Percentiles rank a stretch among this genome's conserved stretches.
phyloP scores from a whole-genome alignment of 352 stramenopile species.

The Globisporangium alternatum region DNA sequence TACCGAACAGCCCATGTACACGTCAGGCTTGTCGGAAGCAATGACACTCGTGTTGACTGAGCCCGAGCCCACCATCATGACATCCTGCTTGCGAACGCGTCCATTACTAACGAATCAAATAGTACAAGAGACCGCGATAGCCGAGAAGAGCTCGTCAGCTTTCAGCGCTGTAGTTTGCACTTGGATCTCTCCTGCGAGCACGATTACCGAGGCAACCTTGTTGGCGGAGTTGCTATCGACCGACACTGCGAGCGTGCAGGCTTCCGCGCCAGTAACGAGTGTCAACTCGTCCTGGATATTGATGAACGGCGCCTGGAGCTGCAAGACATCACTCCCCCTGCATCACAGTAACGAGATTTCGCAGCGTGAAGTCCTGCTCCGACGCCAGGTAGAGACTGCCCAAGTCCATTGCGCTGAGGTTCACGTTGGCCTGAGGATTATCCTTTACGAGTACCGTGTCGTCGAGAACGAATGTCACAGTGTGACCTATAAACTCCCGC shows the following conservation, averaged over 20 bases:
- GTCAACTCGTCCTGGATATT: not conserved
- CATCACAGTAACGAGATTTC: not conserved
- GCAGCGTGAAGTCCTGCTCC: not conserved
- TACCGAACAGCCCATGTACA: not conserved
- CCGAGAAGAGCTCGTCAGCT: not conserved
- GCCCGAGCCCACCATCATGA: not conserved
- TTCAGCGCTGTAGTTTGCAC: not conserved
- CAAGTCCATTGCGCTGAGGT: not conserved
- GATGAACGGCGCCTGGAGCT: not conserved
- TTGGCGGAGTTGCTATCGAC: not conserved
- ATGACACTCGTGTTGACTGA: not conserved
- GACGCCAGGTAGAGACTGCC: not conserved
- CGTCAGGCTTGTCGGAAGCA: not conserved
- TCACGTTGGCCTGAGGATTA: not conserved
- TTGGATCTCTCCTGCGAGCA: not conserved
- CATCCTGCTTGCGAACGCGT: not conserved
- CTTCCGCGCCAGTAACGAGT: not conserved
- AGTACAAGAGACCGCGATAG: not conserved
- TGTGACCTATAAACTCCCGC: not conserved
- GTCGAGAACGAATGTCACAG: not conserved
- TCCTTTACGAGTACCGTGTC: not conserved
- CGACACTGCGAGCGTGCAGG: not conserved
- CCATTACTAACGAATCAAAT: not conserved
- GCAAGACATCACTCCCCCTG: not conserved
- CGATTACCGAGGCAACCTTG: not conserved